phyloP scores from a whole-genome alignment of 2,329 filamentous ascomycete species.

The Sporothrix pseudoabietina region DNA sequence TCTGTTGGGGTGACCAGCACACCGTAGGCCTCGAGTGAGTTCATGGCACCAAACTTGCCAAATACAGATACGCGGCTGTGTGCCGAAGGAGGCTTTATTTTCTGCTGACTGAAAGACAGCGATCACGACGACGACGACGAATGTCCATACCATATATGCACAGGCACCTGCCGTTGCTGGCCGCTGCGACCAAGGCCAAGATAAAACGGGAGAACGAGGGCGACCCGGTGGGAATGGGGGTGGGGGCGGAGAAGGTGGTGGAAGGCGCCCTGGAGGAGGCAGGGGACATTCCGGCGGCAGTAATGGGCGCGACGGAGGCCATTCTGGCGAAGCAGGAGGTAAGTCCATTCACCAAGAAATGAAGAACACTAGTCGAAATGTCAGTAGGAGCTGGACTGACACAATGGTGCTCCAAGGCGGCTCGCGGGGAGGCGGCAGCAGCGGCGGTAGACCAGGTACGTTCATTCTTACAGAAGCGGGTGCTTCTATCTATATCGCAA shows the following conservation, averaged over 20 bases:
- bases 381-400: not conserved
- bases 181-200: conserved; percentile 29
- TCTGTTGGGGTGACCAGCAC: not conserved
- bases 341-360: not conserved
- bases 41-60: not conserved
- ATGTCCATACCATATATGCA: conserved; percentile 27
- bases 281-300: conserved; percentile 20
- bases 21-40: not conserved
- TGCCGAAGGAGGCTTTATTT: not conserved
- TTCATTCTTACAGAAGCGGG: not conserved
- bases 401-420: not conserved
- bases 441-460: conserved; percentile 15
- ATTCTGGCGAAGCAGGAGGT: conserved; percentile 23
- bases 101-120: conserved; percentile 10
- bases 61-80: not conserved
- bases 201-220: conserved; percentile 20
- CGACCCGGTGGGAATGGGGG: conserved; percentile 11
- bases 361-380: not conserved
- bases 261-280: conserved; percentile 23
- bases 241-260: conserved; percentile 13
- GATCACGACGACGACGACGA: not conserved
- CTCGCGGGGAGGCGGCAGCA: not conserved
- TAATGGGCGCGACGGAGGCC: conserved; percentile 35
- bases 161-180: conserved; percentile 28
- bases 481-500: not conserved